Evolutionary conservation across 2,329 filamentous ascomycete species (phyloP), one percentile per base, ranked within the genome.

Genomic region (Diplodia intermedia): DNA sequence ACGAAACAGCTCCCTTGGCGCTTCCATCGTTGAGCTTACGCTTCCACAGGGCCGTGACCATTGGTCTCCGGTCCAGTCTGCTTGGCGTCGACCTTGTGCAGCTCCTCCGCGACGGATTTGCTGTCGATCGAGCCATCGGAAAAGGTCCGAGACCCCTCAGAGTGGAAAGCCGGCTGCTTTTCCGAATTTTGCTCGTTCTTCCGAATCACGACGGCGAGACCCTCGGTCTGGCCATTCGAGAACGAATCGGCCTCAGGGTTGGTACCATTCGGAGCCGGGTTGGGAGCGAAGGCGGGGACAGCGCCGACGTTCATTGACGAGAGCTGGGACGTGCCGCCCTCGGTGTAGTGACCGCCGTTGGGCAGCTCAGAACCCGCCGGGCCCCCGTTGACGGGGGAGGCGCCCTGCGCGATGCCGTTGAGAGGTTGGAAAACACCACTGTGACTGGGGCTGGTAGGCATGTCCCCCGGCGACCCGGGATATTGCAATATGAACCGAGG

Each of bases 111-210:
- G 75, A 85, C 82, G 72, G 79, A 81, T 75, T 79, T 82, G 73
- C 81, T 82, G 78, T 88, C 83, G 77, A 88, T 83, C 61, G 82
- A 85, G 70, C 84, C 82, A 75, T 87, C 85, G 70, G 85, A 86
- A 76, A 86, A 86, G 23, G 83, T 86, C 76, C 83, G 80, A 23
- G 80, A 79, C 29, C 79, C 78, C 49, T 78, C 71, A 63, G 74
- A 78, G 71, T 81, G 80, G 71, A 78, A 80, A 36, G 78, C 75
- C 70, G 78, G 69, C 73, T 71, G 77, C 71, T 75, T 73, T 69
- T 75, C 70, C 74, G 71, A 74, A 74, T 74, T 70, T 66, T 72
- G 71, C 65, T 75, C 75, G 73, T 79, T 78, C 66, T 78, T 81
- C 72, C 79, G 83, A 66, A 87, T 83, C 70, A 88, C 79, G 69